Base-by-base conservation (phyloP, 1,284 basidiomycete genomes). In the Amylostereum areolatum region DNA sequence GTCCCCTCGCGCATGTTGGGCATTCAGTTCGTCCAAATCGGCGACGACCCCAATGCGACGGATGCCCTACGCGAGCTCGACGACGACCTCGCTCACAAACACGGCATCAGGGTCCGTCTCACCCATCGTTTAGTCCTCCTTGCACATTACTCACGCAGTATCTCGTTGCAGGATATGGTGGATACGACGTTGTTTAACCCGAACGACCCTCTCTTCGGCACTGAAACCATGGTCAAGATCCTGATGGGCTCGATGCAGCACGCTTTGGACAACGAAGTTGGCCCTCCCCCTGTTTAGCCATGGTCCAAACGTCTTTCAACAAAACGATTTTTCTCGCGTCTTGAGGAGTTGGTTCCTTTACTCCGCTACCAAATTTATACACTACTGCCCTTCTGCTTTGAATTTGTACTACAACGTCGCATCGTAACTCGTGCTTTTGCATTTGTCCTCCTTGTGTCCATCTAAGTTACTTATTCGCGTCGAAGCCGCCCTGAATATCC, bases 1-100 rank as follows among this genome's bases (percentile, higher is more conserved):
- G 50, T 55, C 11, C 48, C 54, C 10, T 29, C 50, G 39, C 34
- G 62, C 60, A 53, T 71, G 57, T 66, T 80, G 28, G 73, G 76
- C 30, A 67, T 81, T 32, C 74, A 75, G 34, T 79, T 80, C 52
- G 70, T 77, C 39, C 78, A 81, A 52, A 71, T 80, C 37, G 77
- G 78, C 0, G 64, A 68, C 8, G 73, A 77, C 50, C 55, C 60
- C 0, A 65, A 61, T 29, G 78, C 77, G 1, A 63, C 74, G 0
- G 66, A 66, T n/a, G 63, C 70, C n/a, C 59, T 79, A 43, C 63
- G 60, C 45, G 66, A 63, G 39, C 58, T 80, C 4, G 78, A 80
- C 44, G 67, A 75, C 49, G 65, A 69, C n/a, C 66, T 78, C 27
- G 62, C 63, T 34, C 52, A 39, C 3, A 55, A 51, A 2, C 64